Conservation (phyloP, 1,139 yeast species). For the Suhomyces yuchorum region DNA sequence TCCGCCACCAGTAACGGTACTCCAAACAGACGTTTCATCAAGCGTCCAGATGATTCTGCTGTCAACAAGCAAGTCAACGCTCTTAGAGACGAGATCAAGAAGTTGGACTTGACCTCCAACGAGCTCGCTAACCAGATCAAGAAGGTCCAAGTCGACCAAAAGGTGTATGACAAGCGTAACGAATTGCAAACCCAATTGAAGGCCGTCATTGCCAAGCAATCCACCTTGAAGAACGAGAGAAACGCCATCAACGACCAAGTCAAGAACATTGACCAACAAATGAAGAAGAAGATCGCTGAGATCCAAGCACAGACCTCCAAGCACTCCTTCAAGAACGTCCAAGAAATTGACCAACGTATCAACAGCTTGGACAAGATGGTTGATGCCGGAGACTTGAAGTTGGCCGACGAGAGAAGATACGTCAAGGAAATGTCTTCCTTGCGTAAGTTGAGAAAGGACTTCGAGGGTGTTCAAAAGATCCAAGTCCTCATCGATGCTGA, state of each 20-base stretch:
- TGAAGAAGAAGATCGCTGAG: slow-evolving; percentile 79
- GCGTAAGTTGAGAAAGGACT: slow-evolving; percentile 81
- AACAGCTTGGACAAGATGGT: slow-evolving; percentile 70
- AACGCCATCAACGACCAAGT: slow-evolving; percentile 70
- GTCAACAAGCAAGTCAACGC: slow-evolving; percentile 60
- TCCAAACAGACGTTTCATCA: slow-evolving; percentile 53
- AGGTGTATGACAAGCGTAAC: slow-evolving; percentile 57
- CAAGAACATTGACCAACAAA: slow-evolving; percentile 64
- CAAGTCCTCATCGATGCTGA: slow-evolving; percentile 83
- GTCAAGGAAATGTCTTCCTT: slow-evolving; percentile 85
- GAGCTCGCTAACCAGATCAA: slow-evolving; percentile 48
- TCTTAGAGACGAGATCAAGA: slow-evolving; percentile 69
- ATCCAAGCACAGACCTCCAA: slow-evolving; percentile 72
- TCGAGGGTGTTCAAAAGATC: slow-evolving; percentile 68
- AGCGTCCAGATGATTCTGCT: slow-evolving; percentile 74
- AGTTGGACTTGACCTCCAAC: slow-evolving; percentile 55
- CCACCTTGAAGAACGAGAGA: slow-evolving; percentile 70
- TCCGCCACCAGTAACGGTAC: slow-evolving; percentile 19
- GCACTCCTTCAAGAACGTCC: slow-evolving; percentile 68
- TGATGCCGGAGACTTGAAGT: slow-evolving; percentile 77
- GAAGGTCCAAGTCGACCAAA: slow-evolving; percentile 44
- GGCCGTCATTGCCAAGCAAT: slow-evolving; percentile 65
- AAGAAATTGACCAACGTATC: slow-evolving; percentile 79
- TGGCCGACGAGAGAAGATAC: slow-evolving; percentile 88
- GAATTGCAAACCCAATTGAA: slow-evolving; percentile 66